A percentile compares a stretch with the other conserved stretches of the same genome.
Evolutionary conservation across 129 eudicot genomes (phyloP).

Genomic region (Flaveria bidentis): DNA sequence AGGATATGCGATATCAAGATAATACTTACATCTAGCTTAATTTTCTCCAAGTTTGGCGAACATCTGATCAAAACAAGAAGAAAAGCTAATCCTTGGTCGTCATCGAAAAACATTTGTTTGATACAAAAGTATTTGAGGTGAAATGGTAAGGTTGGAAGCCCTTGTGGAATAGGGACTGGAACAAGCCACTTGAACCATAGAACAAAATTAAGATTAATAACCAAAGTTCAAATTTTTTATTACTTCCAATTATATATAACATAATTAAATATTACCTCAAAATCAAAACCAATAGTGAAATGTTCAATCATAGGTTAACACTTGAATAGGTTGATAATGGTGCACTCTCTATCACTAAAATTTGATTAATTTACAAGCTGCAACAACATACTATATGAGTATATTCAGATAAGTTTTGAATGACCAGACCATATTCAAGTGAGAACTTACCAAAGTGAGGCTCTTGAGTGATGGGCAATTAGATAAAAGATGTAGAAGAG

Average conservation of each 20-base stretch:
- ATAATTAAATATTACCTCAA: not conserved
- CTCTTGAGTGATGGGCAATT: constrained; percentile 10
- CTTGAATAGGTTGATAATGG: not conserved
- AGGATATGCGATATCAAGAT: not conserved
- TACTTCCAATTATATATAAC: not conserved
- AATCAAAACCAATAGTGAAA: not conserved
- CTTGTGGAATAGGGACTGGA: not conserved
- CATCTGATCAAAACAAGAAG: constrained; percentile 12
- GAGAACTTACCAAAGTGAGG: constrained; percentile 1
- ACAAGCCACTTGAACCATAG: constrained; percentile 7
- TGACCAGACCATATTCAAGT: not conserved
- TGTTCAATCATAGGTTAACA: not conserved
- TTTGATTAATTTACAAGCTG: not conserved
- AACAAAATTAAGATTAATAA: constrained; percentile 4
- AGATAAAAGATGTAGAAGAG: constrained; percentile 10
- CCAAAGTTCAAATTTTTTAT: not conserved
- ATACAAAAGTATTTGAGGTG: constrained; percentile 21
- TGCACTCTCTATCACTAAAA: not conserved
- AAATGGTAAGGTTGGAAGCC: constrained; percentile 15
- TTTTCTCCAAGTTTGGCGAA: constrained; percentile 26
- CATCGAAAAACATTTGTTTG: not conserved
- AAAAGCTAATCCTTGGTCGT: not conserved
- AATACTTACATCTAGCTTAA: constrained; percentile 9
- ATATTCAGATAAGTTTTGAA: not conserved
- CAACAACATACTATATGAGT: not conserved